Evolutionary conservation across 2,329 filamentous ascomycete species (phyloP).

Genomic region (Microsporum ferrugineum): DNA sequence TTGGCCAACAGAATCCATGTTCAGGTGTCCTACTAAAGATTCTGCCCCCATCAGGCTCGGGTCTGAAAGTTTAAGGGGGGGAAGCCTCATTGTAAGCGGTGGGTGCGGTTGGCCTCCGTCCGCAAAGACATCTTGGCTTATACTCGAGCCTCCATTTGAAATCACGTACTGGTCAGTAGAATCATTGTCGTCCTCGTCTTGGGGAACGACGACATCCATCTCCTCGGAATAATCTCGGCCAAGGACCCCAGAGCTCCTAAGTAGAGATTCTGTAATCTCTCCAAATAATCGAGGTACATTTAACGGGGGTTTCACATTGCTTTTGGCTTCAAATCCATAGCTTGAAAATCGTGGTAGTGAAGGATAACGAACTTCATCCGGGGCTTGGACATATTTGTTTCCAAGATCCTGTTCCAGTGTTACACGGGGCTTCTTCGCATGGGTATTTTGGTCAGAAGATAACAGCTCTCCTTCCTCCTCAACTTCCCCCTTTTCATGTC

Average conservation of each 20-base stretch:
- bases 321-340: slow-evolving; percentile 20
- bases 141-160: slow-evolving; percentile 17
- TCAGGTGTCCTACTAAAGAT: slow-evolving; percentile 37
- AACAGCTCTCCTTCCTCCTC: slow-evolving; percentile 26
- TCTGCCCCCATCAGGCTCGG: slow-evolving; percentile 39
- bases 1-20: slow-evolving; percentile 36
- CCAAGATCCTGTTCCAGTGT: slow-evolving; percentile 7
- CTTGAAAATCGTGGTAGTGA: slow-evolving; percentile 32
- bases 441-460: slow-evolving; percentile 3
- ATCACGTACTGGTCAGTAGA: slow-evolving; percentile 29
- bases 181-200: slow-evolving; percentile 11
- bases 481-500: slow-evolving; percentile 24
- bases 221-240: slow-evolving; percentile 21
- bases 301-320: slow-evolving; percentile 13
- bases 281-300: slow-evolving; percentile 43
- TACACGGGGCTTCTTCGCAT: slow-evolving; percentile 13
- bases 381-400: slow-evolving; percentile 8
- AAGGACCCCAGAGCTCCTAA: slow-evolving; percentile 43
- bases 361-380: slow-evolving; percentile 31
- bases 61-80: slow-evolving; percentile 29
- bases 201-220: slow-evolving; percentile 19
- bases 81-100: slow-evolving; percentile 10
- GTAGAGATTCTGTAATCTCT: slow-evolving; percentile 46
- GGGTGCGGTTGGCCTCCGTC: slow-evolving; percentile 9
- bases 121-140: slow-evolving; percentile 7